Evolutionary conservation across 164 flowering plant genomes (phyloP).

Genomic region (Litsea cubeba): DNA sequence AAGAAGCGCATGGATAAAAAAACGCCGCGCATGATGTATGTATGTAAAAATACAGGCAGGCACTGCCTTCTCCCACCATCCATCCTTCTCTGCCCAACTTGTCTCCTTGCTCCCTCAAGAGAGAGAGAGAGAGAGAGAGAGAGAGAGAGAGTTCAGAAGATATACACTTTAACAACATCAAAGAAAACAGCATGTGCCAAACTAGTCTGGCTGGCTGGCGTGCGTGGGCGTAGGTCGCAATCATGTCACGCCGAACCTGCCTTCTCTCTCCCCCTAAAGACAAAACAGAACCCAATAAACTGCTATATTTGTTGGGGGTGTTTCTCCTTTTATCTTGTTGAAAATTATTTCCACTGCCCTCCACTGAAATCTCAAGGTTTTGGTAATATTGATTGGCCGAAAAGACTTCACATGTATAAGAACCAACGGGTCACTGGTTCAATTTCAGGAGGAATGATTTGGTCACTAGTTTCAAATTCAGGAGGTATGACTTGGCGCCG

Average conservation of each 20-base stretch:
- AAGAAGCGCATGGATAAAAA: background rate
- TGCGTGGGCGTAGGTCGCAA: background rate
- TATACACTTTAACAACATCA: background rate
- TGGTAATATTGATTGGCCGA: too few relatives aligned
- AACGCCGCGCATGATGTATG: constrained; percentile 8
- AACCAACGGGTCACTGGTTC: too few relatives aligned
- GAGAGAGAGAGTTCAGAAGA: background rate
- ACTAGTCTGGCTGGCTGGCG: too few relatives aligned
- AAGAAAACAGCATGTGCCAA: background rate
- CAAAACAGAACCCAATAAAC: background rate
- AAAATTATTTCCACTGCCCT: background rate
- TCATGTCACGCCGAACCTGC: background rate
- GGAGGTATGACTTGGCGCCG: too few relatives aligned
- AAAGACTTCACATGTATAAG: too few relatives aligned
- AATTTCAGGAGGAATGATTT: too few relatives aligned
- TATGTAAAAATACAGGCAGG: background rate
- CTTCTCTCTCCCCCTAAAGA: background rate
- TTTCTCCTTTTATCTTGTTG: background rate
- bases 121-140: background rate
- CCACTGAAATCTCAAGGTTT: background rate
- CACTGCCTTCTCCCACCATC: background rate
- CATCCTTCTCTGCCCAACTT: background rate
- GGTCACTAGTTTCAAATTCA: too few relatives aligned
- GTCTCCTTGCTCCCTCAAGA: background rate
- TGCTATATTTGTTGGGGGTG: background rate